Conservation (phyloP, 169 alveolate genomes). For the Cryptosporidium parvum region DNA sequence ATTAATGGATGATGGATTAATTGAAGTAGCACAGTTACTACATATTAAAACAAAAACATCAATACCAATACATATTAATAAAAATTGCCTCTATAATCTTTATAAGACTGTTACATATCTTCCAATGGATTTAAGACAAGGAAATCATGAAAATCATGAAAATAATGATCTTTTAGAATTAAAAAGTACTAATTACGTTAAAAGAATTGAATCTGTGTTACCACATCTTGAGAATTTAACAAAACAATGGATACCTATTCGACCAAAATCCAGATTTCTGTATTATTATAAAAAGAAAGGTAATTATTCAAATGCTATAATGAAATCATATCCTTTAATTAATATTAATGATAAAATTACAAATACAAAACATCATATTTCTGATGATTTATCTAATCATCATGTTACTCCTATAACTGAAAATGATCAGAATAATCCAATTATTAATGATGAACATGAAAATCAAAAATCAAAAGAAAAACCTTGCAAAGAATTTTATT, state of each 20-base stretch:
- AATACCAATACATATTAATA: slow-evolving; percentile 45
- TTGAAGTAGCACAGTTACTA: slow-evolving; percentile 59
- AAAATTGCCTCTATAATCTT: slow-evolving; percentile 37
- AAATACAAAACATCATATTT: neutral
- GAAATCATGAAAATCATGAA: slow-evolving; percentile 17
- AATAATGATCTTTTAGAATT: slow-evolving; percentile 46
- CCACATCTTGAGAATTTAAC: slow-evolving; percentile 59
- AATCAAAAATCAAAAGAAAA: neutral
- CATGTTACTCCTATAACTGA: no score
- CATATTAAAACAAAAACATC: slow-evolving; percentile 51
- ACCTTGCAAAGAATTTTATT: slow-evolving; percentile 10
- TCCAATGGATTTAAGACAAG: slow-evolving; percentile 63
- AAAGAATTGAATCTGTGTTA: slow-evolving; percentile 55
- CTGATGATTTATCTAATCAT: neutral
- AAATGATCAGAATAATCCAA: neutral
- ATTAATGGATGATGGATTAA: slow-evolving; percentile 64
- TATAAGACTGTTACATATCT: slow-evolving; percentile 61
- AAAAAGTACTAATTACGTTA: slow-evolving; percentile 49
- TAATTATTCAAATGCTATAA: slow-evolving; percentile 2
- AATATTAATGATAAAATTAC: neutral
- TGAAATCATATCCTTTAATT: neutral
- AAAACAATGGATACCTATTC: slow-evolving; percentile 66
- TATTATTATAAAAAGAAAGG: slow-evolving; percentile 25
- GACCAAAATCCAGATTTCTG: slow-evolving; percentile 30
- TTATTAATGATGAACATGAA: neutral